Base-by-base conservation (phyloP, 179 eudicot genomes). In the Sideroxylon spinosum region DNA sequence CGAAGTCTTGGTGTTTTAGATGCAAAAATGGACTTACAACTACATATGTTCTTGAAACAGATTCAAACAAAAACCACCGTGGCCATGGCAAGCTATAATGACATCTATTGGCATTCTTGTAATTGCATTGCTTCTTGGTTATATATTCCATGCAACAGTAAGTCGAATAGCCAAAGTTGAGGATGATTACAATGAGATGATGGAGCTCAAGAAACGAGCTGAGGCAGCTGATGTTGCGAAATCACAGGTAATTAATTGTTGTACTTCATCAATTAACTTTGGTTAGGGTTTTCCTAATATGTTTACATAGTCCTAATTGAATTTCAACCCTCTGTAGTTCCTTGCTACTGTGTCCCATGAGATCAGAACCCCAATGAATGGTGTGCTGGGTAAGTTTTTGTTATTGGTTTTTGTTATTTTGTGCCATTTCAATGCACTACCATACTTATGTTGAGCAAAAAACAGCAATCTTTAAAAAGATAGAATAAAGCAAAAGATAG, bases 331-430 rank as follows among this genome's bases (percentile, higher is more conserved):
- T 44, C 49, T 84, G 85, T 86, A 93, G 98, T 93, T 93, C 78
- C 97, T 93, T 74, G 98, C 98, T 71, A 93, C 97, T 4, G 98
- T 93, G 78, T 93, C 98, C 25, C 98, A 93, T 74, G 98, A 93
- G 87, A 93, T 93, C 81, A 85, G 98, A 81, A 93, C 98, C 78
- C 94, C 97, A 22, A 93, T 93, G 98, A 93, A 90, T 80, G 94
- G 98, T 77, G 97, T 93, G 68, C 83, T 93, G 53, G 98, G 98
- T 91, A 81, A 90, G 76, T 73, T 69, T 68, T 49, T 76, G 19
- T 46, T 23, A 12, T 62, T 59, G 20, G 14, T 17, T 23, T 50
- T 20, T 53, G 67, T 23, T 4, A 9, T 61, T 61, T 61, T 23
- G 67, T 10, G 32, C 25, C 29, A 22, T 63, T 63, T 63, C 50